Conservation (phyloP, 768 basidiomycete species). For the Tulasnella sp. region DNA sequence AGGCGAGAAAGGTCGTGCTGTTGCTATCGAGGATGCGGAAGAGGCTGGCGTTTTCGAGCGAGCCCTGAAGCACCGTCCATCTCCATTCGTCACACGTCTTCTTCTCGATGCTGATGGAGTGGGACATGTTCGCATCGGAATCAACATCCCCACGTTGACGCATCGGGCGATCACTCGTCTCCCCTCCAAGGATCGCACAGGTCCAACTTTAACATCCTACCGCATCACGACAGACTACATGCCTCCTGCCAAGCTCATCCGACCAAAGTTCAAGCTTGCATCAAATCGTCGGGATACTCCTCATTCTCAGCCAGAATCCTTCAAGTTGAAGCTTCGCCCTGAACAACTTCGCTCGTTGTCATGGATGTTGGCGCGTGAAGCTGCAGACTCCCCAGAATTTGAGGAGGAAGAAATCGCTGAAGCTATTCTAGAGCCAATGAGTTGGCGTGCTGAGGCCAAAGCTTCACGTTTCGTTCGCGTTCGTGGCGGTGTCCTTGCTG, state of each 20-base stretch:
- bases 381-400: constrained; percentile 50
- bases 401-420: constrained; percentile 92
- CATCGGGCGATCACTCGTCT: constrained; percentile 77
- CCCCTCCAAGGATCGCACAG: constrained; percentile 41
- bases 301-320: constrained; percentile 66
- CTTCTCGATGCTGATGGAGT: constrained; percentile 42
- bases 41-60: constrained; percentile 86
- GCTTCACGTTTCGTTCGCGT: constrained; percentile 63
- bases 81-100: constrained; percentile 75
- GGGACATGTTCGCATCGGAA: constrained; percentile 68
- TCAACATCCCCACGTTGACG: constrained; percentile 75
- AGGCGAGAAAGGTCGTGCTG: constrained; percentile 22
- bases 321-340: constrained; percentile 55
- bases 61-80: constrained; percentile 71
- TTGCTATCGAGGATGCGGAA: constrained; percentile 67
- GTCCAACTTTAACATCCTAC: constrained; percentile 50
- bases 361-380: constrained; percentile 86
- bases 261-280: constrained; percentile 52
- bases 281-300: constrained; percentile 65
- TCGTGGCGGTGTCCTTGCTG: constrained; percentile 84
- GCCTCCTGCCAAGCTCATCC: constrained; percentile 43
- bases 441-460: constrained; percentile 91
- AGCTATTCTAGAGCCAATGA: constrained; percentile 68
- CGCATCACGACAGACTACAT: constrained; percentile 66
- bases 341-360: constrained; percentile 83